phyloP scores from a whole-genome alignment of 106 monocot species.

The Phalaenopsis equestris region DNA sequence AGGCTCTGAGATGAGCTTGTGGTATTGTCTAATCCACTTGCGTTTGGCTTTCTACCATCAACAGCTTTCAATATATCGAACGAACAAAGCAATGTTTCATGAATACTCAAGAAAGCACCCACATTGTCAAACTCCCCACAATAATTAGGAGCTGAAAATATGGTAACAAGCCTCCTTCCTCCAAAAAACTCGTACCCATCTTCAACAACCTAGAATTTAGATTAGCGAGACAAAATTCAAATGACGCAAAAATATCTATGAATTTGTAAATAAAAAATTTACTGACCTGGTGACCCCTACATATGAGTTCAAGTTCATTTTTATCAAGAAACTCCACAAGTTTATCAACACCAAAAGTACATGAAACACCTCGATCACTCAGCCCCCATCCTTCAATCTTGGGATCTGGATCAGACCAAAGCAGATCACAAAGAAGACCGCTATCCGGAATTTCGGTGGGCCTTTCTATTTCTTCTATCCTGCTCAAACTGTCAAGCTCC shows the following conservation, averaged over 20 bases:
- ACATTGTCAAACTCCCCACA: constrained; percentile 75
- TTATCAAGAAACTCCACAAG: constrained; percentile 55
- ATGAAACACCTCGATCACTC: constrained; percentile 66
- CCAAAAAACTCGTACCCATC: constrained; percentile 78
- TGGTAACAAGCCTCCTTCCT: constrained; percentile 56
- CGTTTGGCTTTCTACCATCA: constrained; percentile 12
- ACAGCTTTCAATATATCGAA: constrained; percentile 65
- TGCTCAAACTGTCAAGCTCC: constrained; percentile 39
- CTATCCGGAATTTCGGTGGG: constrained; percentile 59
- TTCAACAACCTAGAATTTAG: constrained; percentile 44
- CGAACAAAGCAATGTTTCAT: constrained; percentile 51
- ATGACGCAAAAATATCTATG: not conserved
- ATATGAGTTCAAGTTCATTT: constrained; percentile 58
- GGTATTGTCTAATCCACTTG: not conserved
- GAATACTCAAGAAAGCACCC: constrained; percentile 60
- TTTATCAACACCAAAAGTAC: constrained; percentile 68
- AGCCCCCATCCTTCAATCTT: constrained; percentile 46
- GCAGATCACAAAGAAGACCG: constrained; percentile 65
- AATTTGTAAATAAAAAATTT: not conserved
- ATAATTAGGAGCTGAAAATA: constrained; percentile 76
- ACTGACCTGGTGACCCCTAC: constrained; percentile 66
- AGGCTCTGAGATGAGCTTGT: constrained; percentile 3
- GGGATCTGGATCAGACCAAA: constrained; percentile 67
- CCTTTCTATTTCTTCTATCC: constrained; percentile 42
- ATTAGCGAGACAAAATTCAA: not conserved